Evolutionary conservation across 345 rosid genomes (phyloP).

Genomic region (Kernera saxatilis): DNA sequence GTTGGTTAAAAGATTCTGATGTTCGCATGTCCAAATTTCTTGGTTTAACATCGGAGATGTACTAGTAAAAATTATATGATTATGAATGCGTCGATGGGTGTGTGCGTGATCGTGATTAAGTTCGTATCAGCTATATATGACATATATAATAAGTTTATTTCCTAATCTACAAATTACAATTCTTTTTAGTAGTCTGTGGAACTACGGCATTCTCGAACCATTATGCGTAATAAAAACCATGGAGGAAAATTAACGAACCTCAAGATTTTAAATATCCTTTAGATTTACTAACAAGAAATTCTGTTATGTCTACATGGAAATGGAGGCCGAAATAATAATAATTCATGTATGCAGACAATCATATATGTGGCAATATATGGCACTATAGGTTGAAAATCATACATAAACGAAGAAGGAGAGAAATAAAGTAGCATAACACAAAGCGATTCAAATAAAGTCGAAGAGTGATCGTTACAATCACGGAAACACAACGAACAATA

Average conservation of each 20-base stretch:
- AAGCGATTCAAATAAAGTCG: conserved; percentile 9
- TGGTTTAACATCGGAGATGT: background rate
- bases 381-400: background rate
- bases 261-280: background rate
- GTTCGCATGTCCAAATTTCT: background rate
- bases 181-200: background rate
- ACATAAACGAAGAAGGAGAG: background rate
- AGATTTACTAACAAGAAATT: background rate
- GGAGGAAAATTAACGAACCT: background rate
- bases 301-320: background rate
- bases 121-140: background rate
- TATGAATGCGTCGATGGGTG: background rate
- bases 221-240: background rate
- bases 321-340: background rate
- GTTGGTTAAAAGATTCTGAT: conserved; percentile 18
- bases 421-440: background rate
- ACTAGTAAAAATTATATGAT: background rate
- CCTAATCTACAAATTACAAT: background rate
- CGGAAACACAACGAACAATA: conserved; percentile 13
- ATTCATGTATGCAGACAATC: background rate
- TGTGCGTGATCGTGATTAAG: background rate
- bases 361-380: background rate
- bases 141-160: background rate
- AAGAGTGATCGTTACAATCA: conserved; percentile 17
- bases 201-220: background rate